phyloP scores from a whole-genome alignment of 352 stramenopile species.

The Globisporangium polare region DNA sequence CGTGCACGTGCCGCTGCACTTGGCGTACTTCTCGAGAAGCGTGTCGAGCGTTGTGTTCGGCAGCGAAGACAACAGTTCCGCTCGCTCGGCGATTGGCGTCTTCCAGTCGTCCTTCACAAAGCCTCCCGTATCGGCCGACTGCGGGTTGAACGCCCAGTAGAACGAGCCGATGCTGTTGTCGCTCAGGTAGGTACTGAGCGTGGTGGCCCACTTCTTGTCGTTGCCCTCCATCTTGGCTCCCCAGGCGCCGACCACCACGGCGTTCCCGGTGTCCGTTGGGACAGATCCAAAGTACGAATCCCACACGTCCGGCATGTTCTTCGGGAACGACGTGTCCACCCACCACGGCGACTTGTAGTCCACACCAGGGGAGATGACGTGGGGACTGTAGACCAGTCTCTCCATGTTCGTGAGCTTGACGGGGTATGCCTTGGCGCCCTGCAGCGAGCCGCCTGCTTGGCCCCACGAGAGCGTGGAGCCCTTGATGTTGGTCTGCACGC shows the following conservation, averaged over 20 bases:
- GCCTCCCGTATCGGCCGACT: slow-evolving; percentile 63
- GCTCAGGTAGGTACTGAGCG: slow-evolving; percentile 44
- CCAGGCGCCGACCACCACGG: slow-evolving; percentile 64
- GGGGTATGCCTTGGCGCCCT: slow-evolving; percentile 53
- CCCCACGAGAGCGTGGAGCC: slow-evolving; percentile 51
- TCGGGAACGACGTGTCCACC: slow-evolving; percentile 49
- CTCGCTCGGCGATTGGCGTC: slow-evolving; percentile 53
- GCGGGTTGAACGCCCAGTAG: slow-evolving; percentile 76
- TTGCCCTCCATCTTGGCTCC: slow-evolving; percentile 58
- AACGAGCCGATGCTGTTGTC: slow-evolving; percentile 63
- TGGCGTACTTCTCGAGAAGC: slow-evolving; percentile 34
- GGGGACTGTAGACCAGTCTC: slow-evolving; percentile 61
- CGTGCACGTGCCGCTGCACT: slow-evolving; percentile 34
- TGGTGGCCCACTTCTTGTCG: slow-evolving; percentile 52
- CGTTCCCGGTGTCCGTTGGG: slow-evolving; percentile 43
- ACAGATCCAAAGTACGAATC: slow-evolving; percentile 69
- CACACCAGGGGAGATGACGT: slow-evolving; percentile 59
- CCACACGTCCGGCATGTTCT: slow-evolving; percentile 67
- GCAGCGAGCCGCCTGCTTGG: slow-evolving; percentile 55
- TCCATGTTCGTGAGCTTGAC: slow-evolving; percentile 71
- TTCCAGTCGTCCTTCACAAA: slow-evolving; percentile 71
- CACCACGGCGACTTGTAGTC: slow-evolving; percentile 66
- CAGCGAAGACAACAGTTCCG: slow-evolving; percentile 39
- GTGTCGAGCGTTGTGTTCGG: slow-evolving; percentile 35
- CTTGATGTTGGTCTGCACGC: slow-evolving; percentile 68